phyloP scores from a whole-genome alignment of 1,139 yeast species.

The Yamadazyma taylorii region DNA sequence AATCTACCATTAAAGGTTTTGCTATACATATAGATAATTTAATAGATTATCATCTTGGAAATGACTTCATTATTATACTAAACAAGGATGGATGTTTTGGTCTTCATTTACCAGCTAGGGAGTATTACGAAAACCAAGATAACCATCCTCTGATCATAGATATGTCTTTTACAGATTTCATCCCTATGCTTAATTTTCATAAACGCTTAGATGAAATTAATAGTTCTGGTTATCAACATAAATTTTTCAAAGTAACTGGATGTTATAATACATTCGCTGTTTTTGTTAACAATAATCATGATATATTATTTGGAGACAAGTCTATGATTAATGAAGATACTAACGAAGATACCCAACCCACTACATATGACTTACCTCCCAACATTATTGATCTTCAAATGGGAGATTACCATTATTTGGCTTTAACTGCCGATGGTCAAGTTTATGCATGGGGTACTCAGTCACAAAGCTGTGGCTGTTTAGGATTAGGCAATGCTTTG shows the following conservation, averaged over 20 bases:
- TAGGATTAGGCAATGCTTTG: constrained; percentile 57
- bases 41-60: constrained; percentile 59
- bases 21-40: constrained; percentile 35
- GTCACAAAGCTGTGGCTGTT: constrained; percentile 61
- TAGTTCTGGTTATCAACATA: constrained; percentile 14
- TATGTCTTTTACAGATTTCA: constrained; percentile 10
- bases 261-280: constrained; percentile 52
- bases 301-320: constrained; percentile 44
- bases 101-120: constrained; percentile 10
- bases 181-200: constrained; percentile 22
- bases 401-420: constrained; percentile 76
- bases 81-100: constrained; percentile 35
- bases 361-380: constrained; percentile 12
- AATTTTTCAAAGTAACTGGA: constrained; percentile 50
- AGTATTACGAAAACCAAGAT: constrained; percentile 12
- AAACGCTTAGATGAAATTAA: constrained; percentile 29
- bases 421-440: constrained; percentile 58
- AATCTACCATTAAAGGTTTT: constrained; percentile 37
- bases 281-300: constrained; percentile 48
- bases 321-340: constrained; percentile 26
- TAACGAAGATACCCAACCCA: constrained; percentile 39
- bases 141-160: constrained; percentile 6
- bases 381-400: constrained; percentile 58
- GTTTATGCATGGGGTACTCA: constrained; percentile 74
- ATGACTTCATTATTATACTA: constrained; percentile 53